These are phyloP conservation scores for Pezicula rhizophila DNA, from an alignment of 2,329 filamentous ascomycete genomes.

Conservation along the genomic window DNA sequence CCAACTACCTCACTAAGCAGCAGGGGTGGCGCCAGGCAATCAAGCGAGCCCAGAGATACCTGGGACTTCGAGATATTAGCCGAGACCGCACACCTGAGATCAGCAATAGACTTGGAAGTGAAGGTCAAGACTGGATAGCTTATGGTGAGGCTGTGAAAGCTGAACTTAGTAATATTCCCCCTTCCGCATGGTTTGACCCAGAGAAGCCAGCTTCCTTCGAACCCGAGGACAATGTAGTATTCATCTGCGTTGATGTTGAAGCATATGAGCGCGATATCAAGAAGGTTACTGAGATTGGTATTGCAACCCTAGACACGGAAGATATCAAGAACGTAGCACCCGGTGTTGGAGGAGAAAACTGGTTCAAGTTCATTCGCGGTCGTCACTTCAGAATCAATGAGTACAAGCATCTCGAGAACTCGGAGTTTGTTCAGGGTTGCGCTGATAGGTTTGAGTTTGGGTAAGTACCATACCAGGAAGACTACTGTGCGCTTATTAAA, in stretches of 20 bases:
- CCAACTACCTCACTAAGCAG: slow-evolving; percentile 43
- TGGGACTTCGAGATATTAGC: slow-evolving; percentile 53
- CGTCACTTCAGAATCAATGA: slow-evolving; percentile 76
- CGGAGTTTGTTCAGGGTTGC: slow-evolving; percentile 62
- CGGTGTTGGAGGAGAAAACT: slow-evolving; percentile 55
- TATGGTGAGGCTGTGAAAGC: slow-evolving; percentile 21
- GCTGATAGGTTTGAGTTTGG: slow-evolving; percentile 73
- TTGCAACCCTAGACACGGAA: slow-evolving; percentile 71
- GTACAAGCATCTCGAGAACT: slow-evolving; percentile 59
- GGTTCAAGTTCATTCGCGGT: slow-evolving; percentile 60
- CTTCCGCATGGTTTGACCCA: slow-evolving; percentile 34
- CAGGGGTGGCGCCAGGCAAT: slow-evolving; percentile 48
- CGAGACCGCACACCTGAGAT: slow-evolving; percentile 3
- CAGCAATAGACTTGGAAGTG: slow-evolving; percentile 3
- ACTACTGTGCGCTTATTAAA: neutral
- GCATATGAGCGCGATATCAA: slow-evolving; percentile 63
- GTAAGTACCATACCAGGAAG: slow-evolving; percentile 34
- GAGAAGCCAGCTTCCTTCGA: slow-evolving; percentile 37
- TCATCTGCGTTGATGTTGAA: slow-evolving; percentile 79
- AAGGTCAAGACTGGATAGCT: slow-evolving; percentile 18
- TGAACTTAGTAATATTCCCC: slow-evolving; percentile 18
- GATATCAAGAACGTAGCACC: slow-evolving; percentile 49
- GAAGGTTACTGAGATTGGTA: slow-evolving; percentile 77
- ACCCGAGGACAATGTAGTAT: slow-evolving; percentile 53
- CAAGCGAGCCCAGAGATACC: slow-evolving; percentile 60